Evolutionary conservation across 768 basidiomycete genomes (phyloP), one percentile per base, ranked within the genome.

Genomic region (Amyloporia xantha): DNA sequence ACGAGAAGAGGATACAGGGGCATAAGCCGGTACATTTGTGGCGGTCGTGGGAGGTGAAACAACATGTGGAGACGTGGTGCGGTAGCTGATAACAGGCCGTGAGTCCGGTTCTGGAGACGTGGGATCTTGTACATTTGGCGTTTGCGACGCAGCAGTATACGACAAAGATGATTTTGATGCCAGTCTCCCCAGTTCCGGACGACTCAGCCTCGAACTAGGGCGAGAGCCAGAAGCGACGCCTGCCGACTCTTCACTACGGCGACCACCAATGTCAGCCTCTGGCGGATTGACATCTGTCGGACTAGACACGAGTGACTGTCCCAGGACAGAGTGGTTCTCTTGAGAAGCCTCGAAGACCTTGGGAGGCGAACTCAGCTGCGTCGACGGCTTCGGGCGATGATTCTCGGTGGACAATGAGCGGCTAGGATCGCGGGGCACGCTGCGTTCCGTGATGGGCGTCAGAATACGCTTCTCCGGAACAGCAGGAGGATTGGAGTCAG

Each of bases 361-460:
- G 0, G 44, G 45, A 17, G 48, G 51, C 19, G 49, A 49, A 15
- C 41, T 27, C 10, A 39, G 2, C 30, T 33, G 2, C 15, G 19
- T 4, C 4, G 48, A 40, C 9, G 43, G 6, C n/a, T 30, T 27
- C 15, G 40, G 37, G 23, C 35, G 26, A 3, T 49, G 42, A 42
- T 54, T 57, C 50, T 60, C 50, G 35, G 28, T 48, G 5, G 52
- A 54, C 28, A 53, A 9, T 1, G 56, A 54, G 1, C 49, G 47
- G 38, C 68, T 69, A 30, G 46, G 35, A 41, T 69, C 65, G 2
- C 49, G 59, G 5, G 61, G 56, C 37, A 56, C 59, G 55, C 66
- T 70, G 13, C 65, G 57, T 60, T 90, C 87, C 2, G 80, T 81
- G 51, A 89, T 88, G 6, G 86, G 84, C 2, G 86, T 78, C 49